Conservation (phyloP, 331 rosid species). For the Erythrophleum ivorense region DNA sequence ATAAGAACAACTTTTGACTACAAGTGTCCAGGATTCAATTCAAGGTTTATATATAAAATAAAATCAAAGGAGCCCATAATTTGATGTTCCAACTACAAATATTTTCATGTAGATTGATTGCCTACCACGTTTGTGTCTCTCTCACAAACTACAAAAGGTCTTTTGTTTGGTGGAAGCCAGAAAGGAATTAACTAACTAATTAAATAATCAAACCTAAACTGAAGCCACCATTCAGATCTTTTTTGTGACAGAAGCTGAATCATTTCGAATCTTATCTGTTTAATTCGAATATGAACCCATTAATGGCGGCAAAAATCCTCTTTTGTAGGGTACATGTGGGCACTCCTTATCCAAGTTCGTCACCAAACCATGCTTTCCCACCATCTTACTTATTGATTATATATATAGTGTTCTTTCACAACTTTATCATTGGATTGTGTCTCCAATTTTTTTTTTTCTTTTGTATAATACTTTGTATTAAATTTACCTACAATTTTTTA, state of each 20-base stretch:
- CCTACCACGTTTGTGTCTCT: slow-evolving; percentile 16
- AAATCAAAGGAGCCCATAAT: not conserved
- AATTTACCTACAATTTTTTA: not conserved
- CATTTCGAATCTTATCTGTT: slow-evolving; percentile 37
- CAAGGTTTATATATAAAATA: not conserved
- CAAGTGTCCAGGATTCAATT: slow-evolving; percentile 43
- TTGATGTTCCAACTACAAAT: not conserved
- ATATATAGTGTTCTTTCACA: not conserved
- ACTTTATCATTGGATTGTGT: not conserved
- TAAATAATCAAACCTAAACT: not conserved
- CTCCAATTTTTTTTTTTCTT: not conserved
- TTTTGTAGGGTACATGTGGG: slow-evolving; percentile 43
- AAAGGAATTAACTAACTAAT: not conserved
- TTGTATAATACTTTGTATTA: not conserved
- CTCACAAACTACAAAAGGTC: not conserved
- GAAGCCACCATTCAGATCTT: not conserved
- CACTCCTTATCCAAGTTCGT: slow-evolving; percentile 34
- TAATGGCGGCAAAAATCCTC: slow-evolving; percentile 45
- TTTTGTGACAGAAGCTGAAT: not conserved
- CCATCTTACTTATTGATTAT: slow-evolving; percentile 10
- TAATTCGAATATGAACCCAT: slow-evolving; percentile 28
- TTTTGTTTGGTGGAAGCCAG: slow-evolving; percentile 4
- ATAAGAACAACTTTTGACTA: slow-evolving; percentile 51
- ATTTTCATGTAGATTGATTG: slow-evolving; percentile 1
- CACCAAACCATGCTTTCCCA: slow-evolving; percentile 28